These are phyloP conservation scores for Lasiodiplodia sp. DNA, from an alignment of 2,329 filamentous ascomycete genomes.

Conservation along the genomic window DNA sequence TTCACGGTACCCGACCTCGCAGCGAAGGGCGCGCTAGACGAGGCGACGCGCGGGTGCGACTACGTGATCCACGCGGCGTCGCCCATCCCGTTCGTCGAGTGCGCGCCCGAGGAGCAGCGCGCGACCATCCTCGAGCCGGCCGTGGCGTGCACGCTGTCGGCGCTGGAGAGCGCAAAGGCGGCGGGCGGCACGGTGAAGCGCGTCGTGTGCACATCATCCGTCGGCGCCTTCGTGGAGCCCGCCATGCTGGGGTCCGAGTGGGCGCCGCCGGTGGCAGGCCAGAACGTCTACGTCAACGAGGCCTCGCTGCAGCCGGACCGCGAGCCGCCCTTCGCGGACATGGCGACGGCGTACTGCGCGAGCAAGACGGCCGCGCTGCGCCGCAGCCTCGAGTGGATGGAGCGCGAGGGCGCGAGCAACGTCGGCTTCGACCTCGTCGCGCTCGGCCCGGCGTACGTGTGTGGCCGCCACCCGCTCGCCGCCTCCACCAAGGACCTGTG, in stretches of 20 bases:
- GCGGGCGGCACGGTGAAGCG: conserved; percentile 24
- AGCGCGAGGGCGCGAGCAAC: background rate
- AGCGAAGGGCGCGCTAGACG: conserved; percentile 45
- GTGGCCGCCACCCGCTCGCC: background rate
- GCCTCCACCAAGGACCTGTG: background rate
- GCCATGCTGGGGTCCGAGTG: background rate
- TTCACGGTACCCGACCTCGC: conserved; percentile 48
- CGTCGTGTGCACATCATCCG: conserved; percentile 29
- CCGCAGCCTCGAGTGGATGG: background rate
- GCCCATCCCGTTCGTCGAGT: conserved; percentile 25
- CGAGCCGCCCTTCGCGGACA: background rate
- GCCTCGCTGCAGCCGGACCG: background rate
- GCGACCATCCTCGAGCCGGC: conserved; percentile 27
- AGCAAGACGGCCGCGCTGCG: conserved; percentile 24
- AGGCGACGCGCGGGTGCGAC: conserved; percentile 41
- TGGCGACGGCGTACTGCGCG: conserved; percentile 6
- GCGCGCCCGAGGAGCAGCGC: conserved; percentile 16
- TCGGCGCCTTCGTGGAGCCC: conserved; percentile 24
- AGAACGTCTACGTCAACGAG: background rate
- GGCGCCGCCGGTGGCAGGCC: background rate
- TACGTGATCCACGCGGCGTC: conserved; percentile 33
- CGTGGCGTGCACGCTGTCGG: conserved; percentile 29
- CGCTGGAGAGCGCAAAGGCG: conserved; percentile 26
- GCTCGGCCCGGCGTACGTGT: background rate
- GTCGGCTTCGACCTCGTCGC: conserved; percentile 10